Percentiles rank a stretch among this genome's conserved stretches.
Evolutionary conservation across 2,329 filamentous ascomycete genomes (phyloP).

Genomic region (Akanthomyces uredinophilus): DNA sequence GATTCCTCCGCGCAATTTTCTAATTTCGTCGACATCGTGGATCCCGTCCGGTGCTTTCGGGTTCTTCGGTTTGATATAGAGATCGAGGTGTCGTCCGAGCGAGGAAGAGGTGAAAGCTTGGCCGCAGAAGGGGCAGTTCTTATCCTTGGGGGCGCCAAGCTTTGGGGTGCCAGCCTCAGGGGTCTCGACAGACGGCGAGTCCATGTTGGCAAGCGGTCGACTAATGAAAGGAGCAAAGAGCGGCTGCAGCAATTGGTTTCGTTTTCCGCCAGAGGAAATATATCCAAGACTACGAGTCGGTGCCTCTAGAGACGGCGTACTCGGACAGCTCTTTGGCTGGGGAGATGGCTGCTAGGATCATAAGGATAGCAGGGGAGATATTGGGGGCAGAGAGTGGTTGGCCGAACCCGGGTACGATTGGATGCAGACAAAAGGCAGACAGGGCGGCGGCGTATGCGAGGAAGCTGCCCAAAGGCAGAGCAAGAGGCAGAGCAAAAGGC

Average conservation of each 20-base stretch:
- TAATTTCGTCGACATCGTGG: slow-evolving; percentile 86
- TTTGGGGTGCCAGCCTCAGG: slow-evolving; percentile 37
- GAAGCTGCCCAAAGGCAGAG: slow-evolving; percentile 18
- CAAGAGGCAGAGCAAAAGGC: slow-evolving; percentile 8
- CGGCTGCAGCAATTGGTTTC: not conserved
- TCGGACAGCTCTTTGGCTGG: slow-evolving; percentile 18
- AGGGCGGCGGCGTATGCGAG: slow-evolving; percentile 7
- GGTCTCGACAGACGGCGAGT: slow-evolving; percentile 27
- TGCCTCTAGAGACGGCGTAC: slow-evolving; percentile 9
- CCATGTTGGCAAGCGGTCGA: slow-evolving; percentile 24
- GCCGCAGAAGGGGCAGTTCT: slow-evolving; percentile 79
- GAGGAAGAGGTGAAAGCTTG: slow-evolving; percentile 92
- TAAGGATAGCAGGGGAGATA: slow-evolving; percentile 25
- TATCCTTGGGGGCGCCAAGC: slow-evolving; percentile 65
- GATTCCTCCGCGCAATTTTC: slow-evolving; percentile 75
- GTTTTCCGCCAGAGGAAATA: not conserved
- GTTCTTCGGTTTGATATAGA: slow-evolving; percentile 92
- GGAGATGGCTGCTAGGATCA: slow-evolving; percentile 21
- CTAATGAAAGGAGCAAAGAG: slow-evolving; percentile 9
- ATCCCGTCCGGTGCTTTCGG: slow-evolving; percentile 81
- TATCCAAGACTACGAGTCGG: slow-evolving; percentile 9
- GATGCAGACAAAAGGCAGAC: not conserved
- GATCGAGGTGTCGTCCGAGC: slow-evolving; percentile 85
- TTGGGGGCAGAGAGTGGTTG: slow-evolving; percentile 2
- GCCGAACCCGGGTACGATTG: slow-evolving; percentile 1